These are phyloP conservation scores for Candida nemodendra DNA, from an alignment of 805 yeast species.

Conservation along the genomic window DNA sequence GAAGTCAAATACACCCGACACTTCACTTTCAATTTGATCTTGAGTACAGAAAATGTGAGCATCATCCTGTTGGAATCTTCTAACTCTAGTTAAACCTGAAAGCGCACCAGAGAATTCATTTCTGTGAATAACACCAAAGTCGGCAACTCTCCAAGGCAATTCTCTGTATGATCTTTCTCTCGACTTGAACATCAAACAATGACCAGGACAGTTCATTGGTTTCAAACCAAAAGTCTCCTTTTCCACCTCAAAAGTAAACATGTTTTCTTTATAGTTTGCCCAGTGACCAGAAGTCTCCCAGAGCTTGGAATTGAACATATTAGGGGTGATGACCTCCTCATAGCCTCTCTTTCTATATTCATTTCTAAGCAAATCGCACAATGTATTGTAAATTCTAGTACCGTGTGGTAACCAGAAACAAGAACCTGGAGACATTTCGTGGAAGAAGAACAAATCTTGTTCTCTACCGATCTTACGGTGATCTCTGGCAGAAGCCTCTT, in stretches of 20 bases:
- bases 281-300: constrained; percentile 99
- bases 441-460: constrained; percentile 92
- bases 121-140: constrained; percentile 95
- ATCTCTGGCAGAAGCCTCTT: constrained; percentile 94
- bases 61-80: constrained; percentile 99
- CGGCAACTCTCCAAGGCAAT: constrained; percentile 98
- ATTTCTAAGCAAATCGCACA: constrained; percentile 72
- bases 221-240: constrained; percentile 92
- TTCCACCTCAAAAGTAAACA: constrained; percentile 96
- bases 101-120: constrained; percentile 95
- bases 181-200: constrained; percentile 87
- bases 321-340: constrained; percentile 98
- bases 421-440: constrained; percentile 97
- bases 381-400: constrained; percentile 90
- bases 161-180: constrained; percentile 96
- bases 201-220: constrained; percentile 94
- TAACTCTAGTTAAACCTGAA: constrained; percentile 92
- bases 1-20: constrained; percentile 81
- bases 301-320: constrained; percentile 94
- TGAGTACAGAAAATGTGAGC: constrained; percentile 96
- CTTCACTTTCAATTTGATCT: constrained; percentile 87
- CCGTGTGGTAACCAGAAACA: constrained; percentile 99
- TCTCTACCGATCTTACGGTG: constrained; percentile 96
- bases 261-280: constrained; percentile 96
- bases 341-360: constrained; percentile 94